Conservation (phyloP, 306 rosid species). For the Cucurbita argyrosperma region DNA sequence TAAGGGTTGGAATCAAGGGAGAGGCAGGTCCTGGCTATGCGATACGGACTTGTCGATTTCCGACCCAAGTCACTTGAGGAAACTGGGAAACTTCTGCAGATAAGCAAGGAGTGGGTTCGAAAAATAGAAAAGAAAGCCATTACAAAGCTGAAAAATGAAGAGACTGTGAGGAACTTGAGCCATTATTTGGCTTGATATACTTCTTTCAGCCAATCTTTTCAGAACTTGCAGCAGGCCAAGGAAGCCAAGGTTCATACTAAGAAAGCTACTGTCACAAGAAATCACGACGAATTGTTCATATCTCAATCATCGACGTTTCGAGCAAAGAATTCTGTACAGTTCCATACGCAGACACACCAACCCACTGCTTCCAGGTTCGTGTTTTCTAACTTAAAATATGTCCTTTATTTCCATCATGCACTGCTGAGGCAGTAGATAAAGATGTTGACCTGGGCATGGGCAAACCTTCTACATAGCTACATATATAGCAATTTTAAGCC, state of each 20-base stretch:
- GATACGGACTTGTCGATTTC: constrained; percentile 54
- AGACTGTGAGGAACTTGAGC: constrained; percentile 23
- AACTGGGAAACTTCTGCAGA: constrained; percentile 44
- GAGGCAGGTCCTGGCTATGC: constrained; percentile 49
- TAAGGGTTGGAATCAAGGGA: constrained; percentile 54
- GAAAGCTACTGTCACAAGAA: not conserved
- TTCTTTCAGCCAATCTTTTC: not conserved
- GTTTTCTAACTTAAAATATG: not conserved
- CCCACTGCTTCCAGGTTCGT: not conserved
- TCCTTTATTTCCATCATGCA: not conserved
- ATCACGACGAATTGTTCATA: not conserved
- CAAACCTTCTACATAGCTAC: not conserved
- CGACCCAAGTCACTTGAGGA: constrained; percentile 64
- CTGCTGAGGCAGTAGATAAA: not conserved
- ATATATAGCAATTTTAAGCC: not conserved
- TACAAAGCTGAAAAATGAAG: constrained; percentile 34
- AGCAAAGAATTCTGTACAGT: not conserved
- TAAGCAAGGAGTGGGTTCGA: constrained; percentile 66
- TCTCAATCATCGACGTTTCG: not conserved
- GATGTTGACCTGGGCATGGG: not conserved
- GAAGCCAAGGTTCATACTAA: not conserved
- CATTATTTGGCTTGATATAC: constrained; percentile 29
- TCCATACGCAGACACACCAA: not conserved
- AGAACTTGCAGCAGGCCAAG: not conserved
- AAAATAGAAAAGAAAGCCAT: constrained; percentile 62